These are phyloP conservation scores for Begonia loranthoides DNA, from an alignment of 306 rosid genomes.

Conservation along the genomic window DNA sequence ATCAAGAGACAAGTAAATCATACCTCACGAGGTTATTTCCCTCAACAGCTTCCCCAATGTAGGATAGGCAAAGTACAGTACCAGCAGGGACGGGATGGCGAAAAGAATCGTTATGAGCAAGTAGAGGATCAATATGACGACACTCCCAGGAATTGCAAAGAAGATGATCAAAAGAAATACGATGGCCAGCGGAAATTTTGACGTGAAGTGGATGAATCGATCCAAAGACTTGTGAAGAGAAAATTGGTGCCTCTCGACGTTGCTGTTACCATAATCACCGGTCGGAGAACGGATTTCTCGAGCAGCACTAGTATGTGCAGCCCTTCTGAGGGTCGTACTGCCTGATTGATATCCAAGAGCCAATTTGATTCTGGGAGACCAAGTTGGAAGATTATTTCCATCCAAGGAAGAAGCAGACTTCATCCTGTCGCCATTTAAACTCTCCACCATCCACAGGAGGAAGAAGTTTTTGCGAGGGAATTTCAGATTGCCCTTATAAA, in stretches of 20 bases:
- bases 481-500: constrained; percentile 62
- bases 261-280: constrained; percentile 15
- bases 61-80: constrained; percentile 67
- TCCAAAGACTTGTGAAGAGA: constrained; percentile 60
- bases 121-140: constrained; percentile 52
- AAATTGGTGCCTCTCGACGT: constrained; percentile 27
- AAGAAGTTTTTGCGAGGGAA: constrained; percentile 77
- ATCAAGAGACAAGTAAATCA: constrained; percentile 1
- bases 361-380: constrained; percentile 23
- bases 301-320: constrained; percentile 20
- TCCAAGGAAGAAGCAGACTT: constrained; percentile 25
- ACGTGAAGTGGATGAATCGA: constrained; percentile 53
- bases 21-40: constrained; percentile 56
- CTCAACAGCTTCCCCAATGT: constrained; percentile 55
- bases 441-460: constrained; percentile 94
- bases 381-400: constrained; percentile 36
- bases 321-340: constrained; percentile 33
- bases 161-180: constrained; percentile 53
- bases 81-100: constrained; percentile 70
- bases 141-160: constrained; percentile 64
- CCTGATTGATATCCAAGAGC: constrained; percentile 32
- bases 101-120: constrained; percentile 57
- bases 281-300: constrained; percentile 18
- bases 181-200: constrained; percentile 67
- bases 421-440: constrained; percentile 62